Evolutionary conservation across 768 basidiomycete species (phyloP).

Genomic region (Russula compacta): DNA sequence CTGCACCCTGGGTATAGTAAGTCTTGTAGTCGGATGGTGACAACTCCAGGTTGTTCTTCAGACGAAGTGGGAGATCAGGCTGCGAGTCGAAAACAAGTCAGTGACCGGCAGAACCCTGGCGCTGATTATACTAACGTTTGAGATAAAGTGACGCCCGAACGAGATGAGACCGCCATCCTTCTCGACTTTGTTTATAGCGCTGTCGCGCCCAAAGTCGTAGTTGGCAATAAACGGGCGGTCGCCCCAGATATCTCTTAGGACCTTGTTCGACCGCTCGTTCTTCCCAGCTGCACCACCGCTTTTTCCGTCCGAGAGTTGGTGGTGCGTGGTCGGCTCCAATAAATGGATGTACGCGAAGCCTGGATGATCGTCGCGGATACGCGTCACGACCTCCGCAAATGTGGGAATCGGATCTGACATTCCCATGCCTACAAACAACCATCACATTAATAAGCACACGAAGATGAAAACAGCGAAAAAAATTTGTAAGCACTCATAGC

Average conservation of each 20-base stretch:
- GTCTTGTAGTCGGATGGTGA: neutral
- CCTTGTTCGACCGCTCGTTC: conserved; percentile 16
- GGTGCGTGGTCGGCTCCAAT: conserved; percentile 21
- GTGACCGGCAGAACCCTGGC: neutral
- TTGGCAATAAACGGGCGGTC: conserved; percentile 20
- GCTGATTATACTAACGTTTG: conserved; percentile 4
- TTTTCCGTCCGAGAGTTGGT: neutral
- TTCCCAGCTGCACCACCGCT: neutral
- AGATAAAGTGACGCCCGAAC: conserved; percentile 11
- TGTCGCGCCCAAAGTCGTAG: conserved; percentile 21
- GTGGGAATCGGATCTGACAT: conserved; percentile 23
- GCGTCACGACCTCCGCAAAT: conserved; percentile 23
- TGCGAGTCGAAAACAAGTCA: neutral
- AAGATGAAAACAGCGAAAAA: no score
- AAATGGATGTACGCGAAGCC: conserved; percentile 25
- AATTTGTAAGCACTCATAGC: no score
- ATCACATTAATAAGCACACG: no score
- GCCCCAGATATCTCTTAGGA: conserved; percentile 23
- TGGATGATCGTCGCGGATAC: conserved; percentile 19
- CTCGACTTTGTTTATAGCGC: conserved; percentile 16
- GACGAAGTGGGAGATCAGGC: conserved; percentile 19
- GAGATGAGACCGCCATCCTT: conserved; percentile 12
- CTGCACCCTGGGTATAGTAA: neutral
- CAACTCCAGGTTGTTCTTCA: neutral
- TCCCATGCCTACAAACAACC: conserved; percentile 2